phyloP scores from a whole-genome alignment of 352 stramenopile species.

The Thalassiosira hispida region DNA sequence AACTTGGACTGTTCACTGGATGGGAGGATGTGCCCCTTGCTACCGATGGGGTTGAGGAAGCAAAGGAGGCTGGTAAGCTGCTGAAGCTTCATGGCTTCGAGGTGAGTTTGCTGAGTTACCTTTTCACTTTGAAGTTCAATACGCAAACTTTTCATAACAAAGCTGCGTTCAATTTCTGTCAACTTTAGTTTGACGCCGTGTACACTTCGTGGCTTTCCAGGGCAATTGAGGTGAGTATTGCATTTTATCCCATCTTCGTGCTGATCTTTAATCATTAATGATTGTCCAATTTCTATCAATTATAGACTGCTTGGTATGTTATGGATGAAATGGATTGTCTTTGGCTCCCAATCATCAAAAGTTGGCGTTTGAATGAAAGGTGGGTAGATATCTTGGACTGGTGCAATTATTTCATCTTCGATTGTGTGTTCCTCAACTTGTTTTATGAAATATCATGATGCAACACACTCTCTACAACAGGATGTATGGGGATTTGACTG shows the following conservation, averaged over 20 bases:
- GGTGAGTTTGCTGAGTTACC: slow-evolving; percentile 93
- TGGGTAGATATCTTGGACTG: slow-evolving; percentile 31
- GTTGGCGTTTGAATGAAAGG: slow-evolving; percentile 92
- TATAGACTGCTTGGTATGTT: slow-evolving; percentile 76
- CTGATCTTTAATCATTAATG: not conserved
- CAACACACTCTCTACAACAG: not conserved
- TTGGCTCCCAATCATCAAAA: slow-evolving; percentile 94
- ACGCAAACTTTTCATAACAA: no score
- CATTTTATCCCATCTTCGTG: not conserved
- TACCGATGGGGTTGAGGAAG: slow-evolving; percentile 87
- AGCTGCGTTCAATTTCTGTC: no score
- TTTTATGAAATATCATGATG: not conserved
- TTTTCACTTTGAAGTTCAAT: no score
- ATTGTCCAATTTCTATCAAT: no score
- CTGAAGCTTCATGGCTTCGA: slow-evolving; percentile 91
- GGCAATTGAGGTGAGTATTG: slow-evolving; percentile 86
- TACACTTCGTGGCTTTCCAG: slow-evolving; percentile 89
- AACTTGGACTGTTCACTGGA: slow-evolving; percentile 86
- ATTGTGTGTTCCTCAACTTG: not conserved
- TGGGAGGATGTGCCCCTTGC: slow-evolving; percentile 81
- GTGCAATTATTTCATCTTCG: not conserved
- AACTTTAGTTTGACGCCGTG: slow-evolving; percentile 69
- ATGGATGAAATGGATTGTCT: slow-evolving; percentile 93
- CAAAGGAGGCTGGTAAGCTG: slow-evolving; percentile 90
- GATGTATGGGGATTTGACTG: slow-evolving; percentile 91